Base-by-base conservation (phyloP, 345 rosid genomes). In the Rhodomyrtus tomentosa region DNA sequence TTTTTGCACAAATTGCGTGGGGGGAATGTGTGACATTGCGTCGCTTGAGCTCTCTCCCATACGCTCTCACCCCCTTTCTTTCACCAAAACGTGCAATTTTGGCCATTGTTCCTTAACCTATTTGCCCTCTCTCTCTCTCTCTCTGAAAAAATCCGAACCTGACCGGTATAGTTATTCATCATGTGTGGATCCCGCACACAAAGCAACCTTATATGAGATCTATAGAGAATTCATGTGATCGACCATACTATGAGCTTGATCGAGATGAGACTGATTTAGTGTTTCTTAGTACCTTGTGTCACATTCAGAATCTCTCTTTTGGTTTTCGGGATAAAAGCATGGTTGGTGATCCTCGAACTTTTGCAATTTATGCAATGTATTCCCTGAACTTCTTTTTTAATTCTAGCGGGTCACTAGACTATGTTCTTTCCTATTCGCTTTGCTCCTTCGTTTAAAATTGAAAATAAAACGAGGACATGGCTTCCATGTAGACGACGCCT, bases 251-350 rank as follows among this genome's bases (percentile, higher is more conserved):
- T 15, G 3, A 29, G 5, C 42, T 4, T 10, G 0, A 62, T 62
- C 11, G 18, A 27, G 5, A 62, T 29, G 5, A 29, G 10, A 10
- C 4, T 0, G 11, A 59, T 29, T 3, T 2, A 59, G 3, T 3
- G 1, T 58, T 27, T 6, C 0, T 7, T 4, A 14, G 14, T 0
- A 10, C 0, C 1, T 15, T 7, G 0, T 7, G 0, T 29, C 10
- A 5, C 10, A 11, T 15, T 5, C 16, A 1, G 1, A 15, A 15
- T 62, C 24, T 48, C 50, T 48, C 11, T 7, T 4, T 32, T 15
- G 7, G 1, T n/a, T 14, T 29, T 7, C 20, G 22, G 14, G 74
- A 29, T 1, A 6, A 15, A 6, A 1, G 12, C 10, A 62, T 7
- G 1, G 72, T 58, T 27, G 40, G 3, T 38, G 8, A 2, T 27